Base-by-base conservation (phyloP, 2,329 filamentous ascomycete genomes). In the Xylariaceae sp. region DNA sequence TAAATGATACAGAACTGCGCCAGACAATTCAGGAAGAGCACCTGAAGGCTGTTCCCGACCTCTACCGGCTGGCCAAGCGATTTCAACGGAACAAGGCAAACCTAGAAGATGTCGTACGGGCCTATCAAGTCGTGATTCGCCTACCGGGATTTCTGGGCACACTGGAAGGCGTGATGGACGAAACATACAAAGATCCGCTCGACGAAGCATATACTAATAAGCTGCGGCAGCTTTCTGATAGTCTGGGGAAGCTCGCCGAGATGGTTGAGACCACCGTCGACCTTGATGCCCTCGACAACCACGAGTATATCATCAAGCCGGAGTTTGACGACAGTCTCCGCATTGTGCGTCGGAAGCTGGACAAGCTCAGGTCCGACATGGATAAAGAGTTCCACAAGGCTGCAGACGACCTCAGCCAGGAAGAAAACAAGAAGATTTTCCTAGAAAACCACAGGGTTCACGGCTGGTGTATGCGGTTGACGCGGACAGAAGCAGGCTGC, bases 261-360 rank as follows among this genome's bases (percentile, higher is more conserved):
- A 95, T 98, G 87, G 92, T 98, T 0, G 92, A 98, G 64, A 94
- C 92, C 2, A 98, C 93, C 0, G 89, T 98, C 11, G 92, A 98
- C 52, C 75, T 98, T 0, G 86, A 94, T 37, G 92, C 92, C 3
- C 75, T 98, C 9, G 90, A 98, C 51, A 88, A 92, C 46, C 92
- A 98, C 53, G 92, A 98, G 56, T 98, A 93, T 62, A 90, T 95
- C 50, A 98, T 98, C 72, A 98, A 96, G 61, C 85, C 93, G 1
- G 92, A 98, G 53, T 98, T 95, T 44, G 92, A 98, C 51, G 88
- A 95, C 38, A 75, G 80, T 35, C 68, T 98, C 23, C 78, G 83
- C 13, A 77, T 85, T n/a, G 93, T 98, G 47, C 79, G 86, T 33
- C 89, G 85, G 63, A 92, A 90, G 55, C 76, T 98, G 2, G 90